Evolutionary conservation across 371 early-diverging fungal genomes (phyloP), one percentile per base, ranked within the genome.

Genomic region (Lichtheimia ramosa): DNA sequence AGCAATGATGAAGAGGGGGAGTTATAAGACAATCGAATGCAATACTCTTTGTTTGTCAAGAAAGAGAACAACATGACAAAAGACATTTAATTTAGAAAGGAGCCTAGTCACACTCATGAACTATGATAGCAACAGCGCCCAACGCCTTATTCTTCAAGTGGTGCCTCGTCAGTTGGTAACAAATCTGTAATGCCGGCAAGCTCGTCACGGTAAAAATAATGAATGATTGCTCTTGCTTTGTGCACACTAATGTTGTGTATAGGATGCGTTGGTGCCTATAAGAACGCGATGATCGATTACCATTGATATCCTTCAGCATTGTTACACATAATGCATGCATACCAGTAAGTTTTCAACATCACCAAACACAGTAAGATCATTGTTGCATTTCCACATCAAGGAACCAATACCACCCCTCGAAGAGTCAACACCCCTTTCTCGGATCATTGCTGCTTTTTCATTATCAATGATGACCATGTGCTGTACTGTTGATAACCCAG

Each of bases 401-500:
- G 77, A 75, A 0, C 75, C 58, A 20, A 67, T 55, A 27, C 76
- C 64, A 43, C 63, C 79, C 64, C 57, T 46, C 52, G 56, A 51
- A 63, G 56, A 41, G 63, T 70, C 48, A 64, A 71, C n/a, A 58
- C 74, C 54, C 68, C 74, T 43, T 60, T 65, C 52, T 28, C 51
- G 43, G 3, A 74, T 48, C 48, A 56, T 18, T 18, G 41, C 23
- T 20, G 63, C 61, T 5, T 66, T 59, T 24, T 50, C 51, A 3
- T 41, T 59, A 62, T 71, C 73, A 51, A 59, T 75, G 41, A n/a
- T 61, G 3, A 83, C 58, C 5, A 70, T 61, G 46, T 86, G 80
- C 51, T 88, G 89, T 1, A 83, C 69, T 2, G 73, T 71, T 1
- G 97, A 93, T 5, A 98, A 73, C 0, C 98, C 98, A 48, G 87